Evolutionary conservation across 2,329 filamentous ascomycete species (phyloP).

Genomic region (Fusarium veterinarium): DNA sequence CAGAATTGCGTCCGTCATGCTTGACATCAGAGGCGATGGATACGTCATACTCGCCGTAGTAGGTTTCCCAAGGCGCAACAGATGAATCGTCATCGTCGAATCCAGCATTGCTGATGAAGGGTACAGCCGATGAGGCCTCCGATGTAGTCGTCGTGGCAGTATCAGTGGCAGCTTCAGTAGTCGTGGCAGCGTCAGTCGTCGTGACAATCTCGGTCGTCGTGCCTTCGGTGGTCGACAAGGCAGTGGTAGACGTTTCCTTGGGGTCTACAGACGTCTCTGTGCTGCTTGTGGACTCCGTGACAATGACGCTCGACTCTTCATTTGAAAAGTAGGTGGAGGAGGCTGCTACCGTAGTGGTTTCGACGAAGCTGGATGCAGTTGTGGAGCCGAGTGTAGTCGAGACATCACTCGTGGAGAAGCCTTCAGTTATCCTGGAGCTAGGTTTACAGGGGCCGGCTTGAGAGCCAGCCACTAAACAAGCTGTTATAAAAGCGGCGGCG

Average conservation of each 20-base stretch:
- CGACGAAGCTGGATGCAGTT: not conserved
- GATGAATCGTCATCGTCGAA: not conserved
- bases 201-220: not conserved
- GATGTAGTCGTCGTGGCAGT: not conserved
- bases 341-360: not conserved
- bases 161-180: not conserved
- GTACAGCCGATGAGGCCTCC: not conserved
- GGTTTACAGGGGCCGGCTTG: not conserved
- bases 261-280: not conserved
- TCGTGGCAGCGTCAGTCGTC: not conserved
- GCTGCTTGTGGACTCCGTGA: not conserved
- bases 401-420: too few species aligned
- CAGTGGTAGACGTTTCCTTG: not conserved
- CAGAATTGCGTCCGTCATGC: not conserved
- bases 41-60: not conserved
- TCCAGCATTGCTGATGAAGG: not conserved
- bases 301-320: not conserved
- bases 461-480: not conserved
- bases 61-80: not conserved
- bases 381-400: not conserved
- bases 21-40: not conserved
- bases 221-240: rapidly evolving
- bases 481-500: not conserved
- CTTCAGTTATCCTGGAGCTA: not conserved
- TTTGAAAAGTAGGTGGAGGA: not conserved